phyloP scores from a whole-genome alignment of 2,329 filamentous ascomycete species.

The Xylariaceae sp. region DNA sequence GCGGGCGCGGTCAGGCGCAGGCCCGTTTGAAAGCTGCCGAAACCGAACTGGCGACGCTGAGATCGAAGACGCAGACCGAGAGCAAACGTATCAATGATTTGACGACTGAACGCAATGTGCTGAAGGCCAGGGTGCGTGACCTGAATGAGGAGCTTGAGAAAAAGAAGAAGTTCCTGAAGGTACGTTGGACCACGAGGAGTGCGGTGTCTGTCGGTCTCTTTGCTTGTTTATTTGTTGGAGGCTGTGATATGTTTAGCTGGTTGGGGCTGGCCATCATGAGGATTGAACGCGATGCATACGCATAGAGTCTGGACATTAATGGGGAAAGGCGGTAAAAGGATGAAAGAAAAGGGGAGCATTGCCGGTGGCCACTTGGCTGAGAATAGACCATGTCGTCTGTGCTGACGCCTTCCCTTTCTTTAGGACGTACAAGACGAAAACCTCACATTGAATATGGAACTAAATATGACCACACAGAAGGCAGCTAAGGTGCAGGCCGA shows the following conservation, averaged over 20 bases:
- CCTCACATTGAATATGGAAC: constrained; percentile 78
- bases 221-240: neutral
- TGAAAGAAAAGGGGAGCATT: neutral
- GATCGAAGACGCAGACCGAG: constrained; percentile 56
- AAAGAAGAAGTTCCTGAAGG: constrained; percentile 79
- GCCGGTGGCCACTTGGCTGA: neutral
- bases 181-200: constrained; percentile 34
- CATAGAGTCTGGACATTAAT: neutral
- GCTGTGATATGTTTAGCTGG: neutral
- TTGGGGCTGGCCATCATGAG: neutral
- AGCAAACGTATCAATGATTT: constrained; percentile 57
- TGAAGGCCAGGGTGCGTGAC: constrained; percentile 68
- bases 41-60: constrained; percentile 61
- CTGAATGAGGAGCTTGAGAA: constrained; percentile 78
- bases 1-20: constrained; percentile 66
- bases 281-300: neutral
- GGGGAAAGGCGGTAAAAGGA: neutral
- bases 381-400: neutral
- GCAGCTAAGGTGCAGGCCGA: constrained; percentile 69
- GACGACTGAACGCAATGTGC: constrained; percentile 55
- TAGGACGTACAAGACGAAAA: constrained; percentile 89
- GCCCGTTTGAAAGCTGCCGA: constrained; percentile 58
- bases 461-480: constrained; percentile 79
- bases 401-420: constrained; percentile 6
- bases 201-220: neutral